phyloP scores from a whole-genome alignment of 2,329 filamentous ascomycete species.

The Sporothrix mexicana region DNA sequence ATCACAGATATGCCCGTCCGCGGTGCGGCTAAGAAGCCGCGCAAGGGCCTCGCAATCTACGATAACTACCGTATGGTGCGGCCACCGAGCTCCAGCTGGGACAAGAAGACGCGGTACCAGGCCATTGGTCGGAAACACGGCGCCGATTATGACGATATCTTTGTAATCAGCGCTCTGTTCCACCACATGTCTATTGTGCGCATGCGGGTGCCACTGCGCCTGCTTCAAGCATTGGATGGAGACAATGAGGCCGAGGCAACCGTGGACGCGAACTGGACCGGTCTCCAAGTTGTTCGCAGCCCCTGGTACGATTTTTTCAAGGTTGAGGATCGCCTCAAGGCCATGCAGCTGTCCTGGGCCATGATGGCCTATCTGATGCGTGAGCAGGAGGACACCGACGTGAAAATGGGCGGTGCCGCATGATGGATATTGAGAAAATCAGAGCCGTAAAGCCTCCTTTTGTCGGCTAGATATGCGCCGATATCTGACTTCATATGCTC shows the following conservation, averaged over 20 bases:
- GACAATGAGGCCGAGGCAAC: slow-evolving; percentile 38
- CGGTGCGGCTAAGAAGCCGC: slow-evolving; percentile 51
- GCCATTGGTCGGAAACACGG: slow-evolving; percentile 60
- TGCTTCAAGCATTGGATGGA: slow-evolving; percentile 61
- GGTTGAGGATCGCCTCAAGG: slow-evolving; percentile 59
- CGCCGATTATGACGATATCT: slow-evolving; percentile 63
- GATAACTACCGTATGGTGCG: slow-evolving; percentile 68
- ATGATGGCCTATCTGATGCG: slow-evolving; percentile 67
- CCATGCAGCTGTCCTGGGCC: slow-evolving; percentile 63
- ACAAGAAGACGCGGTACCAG: slow-evolving; percentile 63
- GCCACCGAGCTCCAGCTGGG: slow-evolving; percentile 64
- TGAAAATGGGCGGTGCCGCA: slow-evolving; percentile 30
- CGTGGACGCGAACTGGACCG: slow-evolving; percentile 5
- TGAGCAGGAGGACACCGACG: slow-evolving; percentile 39
- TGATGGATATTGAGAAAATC: not conserved
- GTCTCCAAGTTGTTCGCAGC: slow-evolving; percentile 62
- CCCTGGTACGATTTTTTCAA: slow-evolving; percentile 67
- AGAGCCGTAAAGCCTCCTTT: not conserved
- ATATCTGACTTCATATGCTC: not conserved
- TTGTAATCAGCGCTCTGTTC: slow-evolving; percentile 65
- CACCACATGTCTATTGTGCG: slow-evolving; percentile 66
- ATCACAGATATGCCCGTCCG: slow-evolving; percentile 14
- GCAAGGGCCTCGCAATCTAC: slow-evolving; percentile 64
- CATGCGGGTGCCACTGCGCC: slow-evolving; percentile 60
- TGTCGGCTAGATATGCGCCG: not conserved